These are phyloP conservation scores for Dictyostelium brefeldianum DNA, from an alignment of 78 protist species.

Conservation along the genomic window DNA sequence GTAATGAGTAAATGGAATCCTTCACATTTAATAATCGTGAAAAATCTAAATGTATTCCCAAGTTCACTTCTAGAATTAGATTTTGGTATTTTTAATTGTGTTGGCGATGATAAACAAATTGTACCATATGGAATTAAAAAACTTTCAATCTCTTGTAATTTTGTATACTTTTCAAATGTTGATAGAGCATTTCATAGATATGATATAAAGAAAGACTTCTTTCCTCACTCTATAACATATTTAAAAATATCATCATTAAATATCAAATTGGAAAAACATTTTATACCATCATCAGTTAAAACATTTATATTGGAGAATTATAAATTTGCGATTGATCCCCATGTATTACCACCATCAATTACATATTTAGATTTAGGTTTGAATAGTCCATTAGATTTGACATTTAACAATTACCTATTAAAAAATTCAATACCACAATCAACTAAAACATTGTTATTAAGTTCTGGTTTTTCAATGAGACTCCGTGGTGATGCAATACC, in stretches of 20 bases:
- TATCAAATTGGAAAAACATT: neutral
- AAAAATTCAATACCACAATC: neutral
- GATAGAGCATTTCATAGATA: neutral
- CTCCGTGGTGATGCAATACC: neutral
- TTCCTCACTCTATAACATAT: neutral
- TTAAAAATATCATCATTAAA: neutral
- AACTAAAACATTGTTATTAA: neutral
- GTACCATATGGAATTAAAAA: neutral
- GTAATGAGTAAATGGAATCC: neutral
- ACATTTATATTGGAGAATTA: neutral
- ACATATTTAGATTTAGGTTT: neutral
- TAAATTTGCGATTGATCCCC: neutral
- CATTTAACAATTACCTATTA: neutral
- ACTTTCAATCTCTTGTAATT: neutral
- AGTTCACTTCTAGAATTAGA: too few species aligned
- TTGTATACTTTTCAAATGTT: neutral
- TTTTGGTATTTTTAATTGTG: too few species aligned
- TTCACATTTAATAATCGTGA: too few species aligned
- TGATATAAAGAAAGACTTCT: neutral
- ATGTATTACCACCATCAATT: neutral
- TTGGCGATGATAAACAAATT: neutral
- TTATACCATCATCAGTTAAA: neutral
- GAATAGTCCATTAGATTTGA: neutral
- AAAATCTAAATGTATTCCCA: too few species aligned
- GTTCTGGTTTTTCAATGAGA: neutral